phyloP scores from a whole-genome alignment of 768 basidiomycete species.

The Lanmaoa rubissima region DNA sequence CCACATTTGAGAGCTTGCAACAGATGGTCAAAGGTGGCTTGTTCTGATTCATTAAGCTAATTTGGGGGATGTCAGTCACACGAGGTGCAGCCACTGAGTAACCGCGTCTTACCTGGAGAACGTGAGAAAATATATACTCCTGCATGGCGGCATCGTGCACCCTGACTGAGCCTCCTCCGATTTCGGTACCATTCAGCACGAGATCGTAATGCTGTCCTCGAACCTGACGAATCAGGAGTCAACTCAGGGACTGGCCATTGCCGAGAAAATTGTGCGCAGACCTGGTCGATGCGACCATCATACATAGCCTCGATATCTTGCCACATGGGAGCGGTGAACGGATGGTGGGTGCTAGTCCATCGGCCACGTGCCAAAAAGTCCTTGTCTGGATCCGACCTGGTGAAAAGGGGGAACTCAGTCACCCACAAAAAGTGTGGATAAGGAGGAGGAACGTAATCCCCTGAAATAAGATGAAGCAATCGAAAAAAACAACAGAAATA shows the following conservation, averaged over 20 bases:
- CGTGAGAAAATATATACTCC: constrained; percentile 70
- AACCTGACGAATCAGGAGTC: constrained; percentile 47
- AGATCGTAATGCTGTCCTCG: constrained; percentile 97
- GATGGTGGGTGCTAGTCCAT: constrained; percentile 93
- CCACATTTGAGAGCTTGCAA: constrained; percentile 85
- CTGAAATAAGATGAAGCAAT: constrained; percentile 35
- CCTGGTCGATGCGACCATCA: constrained; percentile 59
- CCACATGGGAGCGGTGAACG: constrained; percentile 94
- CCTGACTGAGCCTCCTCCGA: constrained; percentile 92
- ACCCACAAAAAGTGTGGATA: constrained; percentile 90
- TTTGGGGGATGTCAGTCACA: constrained; percentile 10
- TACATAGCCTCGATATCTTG: constrained; percentile 81
- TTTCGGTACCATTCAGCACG: constrained; percentile 89
- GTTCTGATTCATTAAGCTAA: constrained; percentile 73
- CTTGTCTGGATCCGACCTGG: constrained; percentile 84
- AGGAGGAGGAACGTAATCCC: constrained; percentile 51
- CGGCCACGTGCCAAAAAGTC: constrained; percentile 80
- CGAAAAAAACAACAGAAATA: background rate
- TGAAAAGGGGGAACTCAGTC: constrained; percentile 93
- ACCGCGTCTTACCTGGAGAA: constrained; percentile 65
- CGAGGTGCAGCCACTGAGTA: constrained; percentile 6
- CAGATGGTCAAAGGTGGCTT: constrained; percentile 76
- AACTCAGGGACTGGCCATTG: background rate
- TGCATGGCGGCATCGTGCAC: constrained; percentile 89
- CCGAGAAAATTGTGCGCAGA: constrained; percentile 30